Base-by-base conservation (phyloP, 2,329 filamentous ascomycete genomes). In the Epichloe gansuensis region DNA sequence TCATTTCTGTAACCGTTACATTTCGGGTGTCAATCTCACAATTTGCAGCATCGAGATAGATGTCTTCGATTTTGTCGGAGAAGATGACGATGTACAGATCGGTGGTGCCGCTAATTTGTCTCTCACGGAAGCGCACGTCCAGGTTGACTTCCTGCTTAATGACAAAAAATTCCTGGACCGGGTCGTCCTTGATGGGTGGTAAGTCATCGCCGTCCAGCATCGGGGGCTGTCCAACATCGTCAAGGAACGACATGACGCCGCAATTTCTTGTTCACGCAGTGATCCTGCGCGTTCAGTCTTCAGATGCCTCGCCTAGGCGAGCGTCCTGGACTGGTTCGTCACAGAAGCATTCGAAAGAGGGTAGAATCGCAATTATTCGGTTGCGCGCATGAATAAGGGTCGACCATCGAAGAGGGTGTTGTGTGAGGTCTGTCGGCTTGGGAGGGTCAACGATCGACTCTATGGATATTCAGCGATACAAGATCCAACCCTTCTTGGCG, bases 111-210 rank as follows among this genome's bases (percentile, higher is more conserved):
- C 79, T 82, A 61, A 97, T 71, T 62, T 76, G 78, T 67, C 83
- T 84, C 51, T 79, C 80, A 57, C 79, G 76, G 65, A 98, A 94
- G 70, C 95, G 87, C 64, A 98, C 75, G 61, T 97, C 90, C 54
- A 98, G 75, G 61, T 89, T 84, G 48, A 98, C 84, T 65, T 87
- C 87, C 70, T 97, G 91, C 69, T 89, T 85, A 51, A 88, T 76
- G 53, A 97, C 71, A 41, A 76, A 52, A 70, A 70, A 73, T 27
- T 71, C 67, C 15, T 68, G 65, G 3, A 71, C 58, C 4, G 66
- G 63, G 8, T 57, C 54, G 54, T 72, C 69, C 48, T 67, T 57
- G 35, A 66, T 57, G 5, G 65, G 65, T 9, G 62, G 61, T 5
- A 68, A 53, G 44, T 61, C 63, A 49, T 67, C 66, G 21, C 65